A percentile compares a stretch with the other conserved stretches of the same genome.
These are phyloP conservation scores for Pyrenophora seminiperda DNA, from an alignment of 2,329 filamentous ascomycete genomes.

Conservation along the genomic window DNA sequence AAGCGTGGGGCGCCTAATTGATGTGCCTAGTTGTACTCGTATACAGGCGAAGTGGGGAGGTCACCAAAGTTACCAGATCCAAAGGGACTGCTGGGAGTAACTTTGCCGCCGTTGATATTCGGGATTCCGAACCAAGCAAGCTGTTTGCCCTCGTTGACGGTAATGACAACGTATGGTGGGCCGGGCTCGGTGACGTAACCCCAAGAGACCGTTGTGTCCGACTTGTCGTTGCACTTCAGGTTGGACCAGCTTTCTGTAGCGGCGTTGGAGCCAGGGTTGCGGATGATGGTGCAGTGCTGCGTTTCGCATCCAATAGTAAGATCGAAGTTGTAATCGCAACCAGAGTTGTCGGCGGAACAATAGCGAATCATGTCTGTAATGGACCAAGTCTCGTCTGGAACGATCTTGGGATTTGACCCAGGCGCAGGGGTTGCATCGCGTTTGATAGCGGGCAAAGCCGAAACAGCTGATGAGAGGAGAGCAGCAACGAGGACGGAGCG, in stretches of 20 bases:
- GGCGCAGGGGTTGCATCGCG: slow-evolving; percentile 11
- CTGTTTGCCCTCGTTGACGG: slow-evolving; percentile 17
- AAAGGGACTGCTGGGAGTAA: slow-evolving; percentile 18
- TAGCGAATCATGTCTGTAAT: slow-evolving; percentile 18
- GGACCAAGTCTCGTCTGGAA: slow-evolving; percentile 20
- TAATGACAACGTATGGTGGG: slow-evolving; percentile 19
- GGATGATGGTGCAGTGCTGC: slow-evolving; percentile 20
- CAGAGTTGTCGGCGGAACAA: slow-evolving; percentile 18
- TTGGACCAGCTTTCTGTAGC: slow-evolving; percentile 21
- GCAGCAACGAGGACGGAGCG: slow-evolving; percentile 13
- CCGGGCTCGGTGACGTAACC: slow-evolving; percentile 17
- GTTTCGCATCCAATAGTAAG: slow-evolving; percentile 17
- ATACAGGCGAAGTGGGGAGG: slow-evolving; percentile 12
- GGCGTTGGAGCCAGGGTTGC: slow-evolving; percentile 20
- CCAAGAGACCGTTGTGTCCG: slow-evolving; percentile 18
- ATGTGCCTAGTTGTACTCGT: slow-evolving; percentile 13
- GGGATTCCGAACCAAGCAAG: slow-evolving; percentile 24
- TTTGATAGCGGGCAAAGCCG: slow-evolving; percentile 10
- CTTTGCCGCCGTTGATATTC: slow-evolving; percentile 19
- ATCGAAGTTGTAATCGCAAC: slow-evolving; percentile 27
- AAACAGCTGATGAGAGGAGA: slow-evolving; percentile 10
- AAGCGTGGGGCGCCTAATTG: too few species aligned
- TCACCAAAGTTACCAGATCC: slow-evolving; percentile 17
- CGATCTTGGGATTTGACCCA: slow-evolving; percentile 12
- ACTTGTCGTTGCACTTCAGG: slow-evolving; percentile 15